Base-by-base conservation (phyloP, 1,284 basidiomycete species). In the Cutaneotrichosporon curvatum region DNA sequence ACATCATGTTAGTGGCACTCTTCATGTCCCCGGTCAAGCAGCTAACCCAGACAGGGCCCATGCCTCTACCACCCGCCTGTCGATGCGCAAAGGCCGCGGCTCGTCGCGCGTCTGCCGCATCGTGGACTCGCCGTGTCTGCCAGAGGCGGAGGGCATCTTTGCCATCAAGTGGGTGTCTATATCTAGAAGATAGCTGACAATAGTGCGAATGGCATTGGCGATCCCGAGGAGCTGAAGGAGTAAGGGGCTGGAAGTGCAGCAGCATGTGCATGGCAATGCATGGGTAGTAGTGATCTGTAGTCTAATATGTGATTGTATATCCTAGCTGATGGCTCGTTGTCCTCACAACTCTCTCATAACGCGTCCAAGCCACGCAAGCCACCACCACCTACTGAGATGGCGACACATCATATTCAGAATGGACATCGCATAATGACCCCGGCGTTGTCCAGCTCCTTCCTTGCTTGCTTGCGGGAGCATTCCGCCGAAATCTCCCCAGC, bases 61-160 rank as follows among this genome's bases (percentile, higher is more conserved):
- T 72, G 91, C 91, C 10, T 91, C 89, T 0, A 95, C 91, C 11
- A 95, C 91, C 41, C 81, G 89, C 81, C 71, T 98, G 23, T 89
- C 92, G 66, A 77, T 98, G 44, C 87, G 88, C 73, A 99, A 99
- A 69, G 86, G 85, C 23, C 81, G 94, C 32, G 95, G 87, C 9
- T 85, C 87, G 51, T 92, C 88, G 43, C 85, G 95, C 56, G 84
- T 90, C 39, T 95, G 91, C 74, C 94, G 92, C 72, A 94, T 98
- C 56, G 94, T 95, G 54, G 95, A 98, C 73, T 96, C 91, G 7
- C 95, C 95, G 1, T 97, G 92, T 73, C 76, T 99, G 35, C 95
- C 95, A 6, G 95, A 99, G 71, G 89, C 88, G 50, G 94, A 98
- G 67, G 90, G 86, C 3, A 85, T 88, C 54, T 98, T 97, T 68